These are phyloP conservation scores for Fusarium nelsonii DNA, from an alignment of 2,329 filamentous ascomycete species.

Conservation along the genomic window DNA sequence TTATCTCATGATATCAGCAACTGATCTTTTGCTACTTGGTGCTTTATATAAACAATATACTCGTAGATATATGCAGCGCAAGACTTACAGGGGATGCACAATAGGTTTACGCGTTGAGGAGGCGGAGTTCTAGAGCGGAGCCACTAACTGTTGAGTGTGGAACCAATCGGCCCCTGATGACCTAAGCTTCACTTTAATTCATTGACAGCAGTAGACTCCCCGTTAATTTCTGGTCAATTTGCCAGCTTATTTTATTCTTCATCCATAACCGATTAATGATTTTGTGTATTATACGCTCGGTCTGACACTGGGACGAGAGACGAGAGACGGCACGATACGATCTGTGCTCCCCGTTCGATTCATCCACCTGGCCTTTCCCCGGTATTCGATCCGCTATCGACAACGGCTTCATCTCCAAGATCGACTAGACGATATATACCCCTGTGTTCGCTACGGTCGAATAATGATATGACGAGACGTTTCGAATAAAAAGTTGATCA, in stretches of 20 bases:
- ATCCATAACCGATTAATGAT: conserved; percentile 9
- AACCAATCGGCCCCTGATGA: conserved; percentile 46
- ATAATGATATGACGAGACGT: conserved; percentile 30
- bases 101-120: conserved; percentile 31
- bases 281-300: conserved; percentile 12
- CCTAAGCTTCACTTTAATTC: conserved; percentile 38
- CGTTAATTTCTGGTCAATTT: conserved; percentile 30
- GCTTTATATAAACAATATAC: background rate
- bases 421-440: conserved; percentile 19
- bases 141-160: conserved; percentile 30
- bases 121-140: conserved; percentile 39
- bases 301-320: background rate
- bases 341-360: background rate
- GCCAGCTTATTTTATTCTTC: conserved; percentile 7
- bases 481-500: conserved; percentile 8
- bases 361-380: conserved; percentile 4
- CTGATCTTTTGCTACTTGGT: background rate
- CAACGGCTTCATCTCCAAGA: conserved; percentile 25
- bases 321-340: background rate
- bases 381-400: conserved; percentile 3
- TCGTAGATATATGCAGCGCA: background rate
- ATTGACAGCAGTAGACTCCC: conserved; percentile 5
- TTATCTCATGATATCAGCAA: too few relatives aligned
- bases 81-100: conserved; percentile 14
- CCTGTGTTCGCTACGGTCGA: conserved; percentile 24